These are phyloP conservation scores for Saccharomycopsis guyanensis DNA, from an alignment of 805 yeast genomes.

Conservation along the genomic window DNA sequence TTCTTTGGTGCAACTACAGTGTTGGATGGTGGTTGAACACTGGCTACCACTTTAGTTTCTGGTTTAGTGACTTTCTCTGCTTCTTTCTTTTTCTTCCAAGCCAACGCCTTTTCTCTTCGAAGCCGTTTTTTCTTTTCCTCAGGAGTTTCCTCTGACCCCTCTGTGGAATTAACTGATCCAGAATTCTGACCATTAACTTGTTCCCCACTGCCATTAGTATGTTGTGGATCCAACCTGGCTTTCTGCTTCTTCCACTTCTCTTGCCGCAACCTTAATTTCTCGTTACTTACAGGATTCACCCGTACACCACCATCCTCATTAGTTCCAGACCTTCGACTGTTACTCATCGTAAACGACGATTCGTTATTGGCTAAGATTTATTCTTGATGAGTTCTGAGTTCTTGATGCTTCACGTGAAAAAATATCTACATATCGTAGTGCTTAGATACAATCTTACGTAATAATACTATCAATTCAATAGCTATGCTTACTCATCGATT, in stretches of 20 bases:
- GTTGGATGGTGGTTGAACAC: neutral
- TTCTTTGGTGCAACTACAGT: neutral
- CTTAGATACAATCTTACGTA: too few relatives aligned
- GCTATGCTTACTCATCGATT: too few relatives aligned
- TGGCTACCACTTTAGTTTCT: neutral
- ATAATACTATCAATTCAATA: too few relatives aligned
- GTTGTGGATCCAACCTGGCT: neutral
- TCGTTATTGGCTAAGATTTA: too few relatives aligned
- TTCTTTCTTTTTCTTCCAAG: conserved; percentile 42
- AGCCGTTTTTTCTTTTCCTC: conserved; percentile 18
- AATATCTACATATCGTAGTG: too few relatives aligned
- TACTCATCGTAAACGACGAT: too few relatives aligned
- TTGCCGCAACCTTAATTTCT: conserved; percentile 4
- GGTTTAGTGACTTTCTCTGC: conserved; percentile 9
- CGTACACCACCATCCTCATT: too few relatives aligned
- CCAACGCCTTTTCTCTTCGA: conserved; percentile 33
- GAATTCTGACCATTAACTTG: neutral
- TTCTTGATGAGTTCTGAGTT: too few relatives aligned
- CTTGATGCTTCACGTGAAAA: too few relatives aligned
- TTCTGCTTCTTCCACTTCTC: conserved; percentile 7
- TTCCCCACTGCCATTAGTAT: neutral
- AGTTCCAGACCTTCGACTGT: too few relatives aligned
- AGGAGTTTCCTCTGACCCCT: conserved; percentile 3
- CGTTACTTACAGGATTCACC: neutral
- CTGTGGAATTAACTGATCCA: neutral